Percentiles rank a stretch among this genome's conserved stretches.
Evolutionary conservation across 805 yeast genomes (phyloP).

Genomic region (Myxozyma sirexii): DNA sequence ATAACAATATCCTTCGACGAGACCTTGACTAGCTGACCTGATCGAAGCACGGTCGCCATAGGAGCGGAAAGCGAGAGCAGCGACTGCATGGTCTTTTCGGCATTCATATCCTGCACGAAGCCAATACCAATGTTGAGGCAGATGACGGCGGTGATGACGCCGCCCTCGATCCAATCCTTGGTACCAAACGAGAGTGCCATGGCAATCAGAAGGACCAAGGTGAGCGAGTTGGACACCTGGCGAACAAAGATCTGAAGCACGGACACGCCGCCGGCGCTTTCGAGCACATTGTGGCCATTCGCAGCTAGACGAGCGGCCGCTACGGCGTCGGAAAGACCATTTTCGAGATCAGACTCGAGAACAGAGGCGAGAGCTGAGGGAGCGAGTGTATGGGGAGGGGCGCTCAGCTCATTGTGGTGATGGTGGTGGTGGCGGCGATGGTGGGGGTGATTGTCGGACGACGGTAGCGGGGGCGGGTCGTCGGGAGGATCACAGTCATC

Average conservation of each 20-base stretch:
- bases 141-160: conserved; percentile 73
- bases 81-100: conserved; percentile 80
- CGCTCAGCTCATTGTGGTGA: conserved; percentile 15
- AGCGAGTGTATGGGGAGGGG: conserved; percentile 25
- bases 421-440: conserved; percentile 16
- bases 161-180: conserved; percentile 79
- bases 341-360: conserved; percentile 36
- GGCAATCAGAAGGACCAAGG: conserved; percentile 48
- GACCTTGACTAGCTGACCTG: conserved; percentile 59
- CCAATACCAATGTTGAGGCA: conserved; percentile 67
- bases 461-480: conserved; percentile 30
- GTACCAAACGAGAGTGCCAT: conserved; percentile 66
- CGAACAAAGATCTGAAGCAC: conserved; percentile 59
- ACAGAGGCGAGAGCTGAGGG: conserved; percentile 21
- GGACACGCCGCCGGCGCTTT: conserved; percentile 60
- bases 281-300: conserved; percentile 68
- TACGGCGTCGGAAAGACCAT: conserved; percentile 51
- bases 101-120: conserved; percentile 67
- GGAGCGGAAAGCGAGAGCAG: conserved; percentile 69
- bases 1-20: conserved; percentile 70
- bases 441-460: not conserved
- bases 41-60: conserved; percentile 65
- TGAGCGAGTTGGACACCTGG: conserved; percentile 79
- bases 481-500: conserved; percentile 20
- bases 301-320: conserved; percentile 42